Evolutionary conservation across 1,139 yeast species (phyloP).

Genomic region (Saccharomyces pastorianus): DNA sequence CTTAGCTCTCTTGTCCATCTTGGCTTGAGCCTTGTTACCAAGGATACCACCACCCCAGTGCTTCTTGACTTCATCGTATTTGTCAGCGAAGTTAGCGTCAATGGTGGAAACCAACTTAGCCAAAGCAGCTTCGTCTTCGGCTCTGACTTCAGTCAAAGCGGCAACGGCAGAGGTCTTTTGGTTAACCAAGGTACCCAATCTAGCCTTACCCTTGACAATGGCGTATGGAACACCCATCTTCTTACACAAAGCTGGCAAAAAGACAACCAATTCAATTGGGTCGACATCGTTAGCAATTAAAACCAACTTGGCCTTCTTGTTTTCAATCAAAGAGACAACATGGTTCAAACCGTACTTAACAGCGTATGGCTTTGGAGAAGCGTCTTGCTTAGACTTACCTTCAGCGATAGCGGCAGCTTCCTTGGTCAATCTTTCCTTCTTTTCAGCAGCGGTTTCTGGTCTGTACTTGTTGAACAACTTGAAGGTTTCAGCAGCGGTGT

Average conservation of each 20-base stretch:
- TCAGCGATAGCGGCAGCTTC: conserved; percentile 98
- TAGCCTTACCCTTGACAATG: conserved; percentile 96
- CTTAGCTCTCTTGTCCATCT: conserved; percentile 51
- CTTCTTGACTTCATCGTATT: conserved; percentile 91
- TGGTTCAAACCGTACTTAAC: conserved; percentile 98
- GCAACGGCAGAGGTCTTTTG: conserved; percentile 95
- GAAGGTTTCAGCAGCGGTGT: conserved; percentile 94
- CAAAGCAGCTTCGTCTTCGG: conserved; percentile 91
- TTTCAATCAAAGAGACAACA: conserved; percentile 91
- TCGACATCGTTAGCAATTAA: conserved; percentile 97
- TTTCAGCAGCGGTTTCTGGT: conserved; percentile 94
- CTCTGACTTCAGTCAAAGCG: conserved; percentile 87
- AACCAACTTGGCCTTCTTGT: conserved; percentile 96
- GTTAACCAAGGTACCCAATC: conserved; percentile 96
- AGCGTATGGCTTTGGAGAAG: conserved; percentile 88
- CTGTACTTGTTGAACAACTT: conserved; percentile 97
- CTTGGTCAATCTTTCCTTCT: conserved; percentile 97
- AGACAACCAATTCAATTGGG: conserved; percentile 94
- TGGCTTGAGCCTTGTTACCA: conserved; percentile 87
- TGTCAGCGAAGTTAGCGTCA: conserved; percentile 83
- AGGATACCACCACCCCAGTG: conserved; percentile 99
- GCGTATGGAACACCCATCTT: conserved; percentile 99
- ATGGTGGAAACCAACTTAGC: conserved; percentile 88
- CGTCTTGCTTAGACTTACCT: conserved; percentile 94
- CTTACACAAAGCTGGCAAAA: conserved; percentile 96